These are phyloP conservation scores for Solanum peruvianum DNA, from an alignment of 257 asterid species.

Conservation along the genomic window DNA sequence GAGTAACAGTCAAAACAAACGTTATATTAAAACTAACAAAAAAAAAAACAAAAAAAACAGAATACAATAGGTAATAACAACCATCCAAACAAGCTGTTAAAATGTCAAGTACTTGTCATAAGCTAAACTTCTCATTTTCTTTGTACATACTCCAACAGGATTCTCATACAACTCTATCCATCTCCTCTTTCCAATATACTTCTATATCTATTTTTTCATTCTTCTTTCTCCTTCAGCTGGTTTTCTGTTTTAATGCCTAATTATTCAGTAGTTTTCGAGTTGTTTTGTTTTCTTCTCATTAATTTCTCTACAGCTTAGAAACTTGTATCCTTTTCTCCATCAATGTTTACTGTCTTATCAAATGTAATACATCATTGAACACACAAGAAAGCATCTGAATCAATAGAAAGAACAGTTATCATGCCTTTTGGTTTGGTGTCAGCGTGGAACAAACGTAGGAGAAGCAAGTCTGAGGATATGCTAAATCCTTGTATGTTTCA, in stretches of 20 bases:
- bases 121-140: conserved; percentile 51
- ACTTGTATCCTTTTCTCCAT: neutral
- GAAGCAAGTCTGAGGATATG: conserved; percentile 93
- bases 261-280: neutral
- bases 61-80: neutral
- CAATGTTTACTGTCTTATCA: neutral
- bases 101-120: conserved; percentile 21
- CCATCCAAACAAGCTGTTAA: neutral
- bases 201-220: neutral
- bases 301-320: neutral
- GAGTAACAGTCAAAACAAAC: too few species aligned
- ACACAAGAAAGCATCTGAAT: neutral
- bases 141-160: conserved; percentile 57
- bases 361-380: conserved; percentile 1
- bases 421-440: conserved; percentile 92
- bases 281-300: neutral
- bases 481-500: conserved; percentile 48
- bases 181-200: conserved; percentile 1
- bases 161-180: conserved; percentile 20
- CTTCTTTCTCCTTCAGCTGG: neutral
- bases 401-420: conserved; percentile 9
- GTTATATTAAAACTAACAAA: neutral
- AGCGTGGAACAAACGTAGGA: conserved; percentile 90
- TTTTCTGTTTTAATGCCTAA: neutral
- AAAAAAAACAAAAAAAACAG: too few species aligned